These are phyloP conservation scores for Rhamnella rubrinervis DNA, from an alignment of 331 rosid genomes.

Conservation along the genomic window DNA sequence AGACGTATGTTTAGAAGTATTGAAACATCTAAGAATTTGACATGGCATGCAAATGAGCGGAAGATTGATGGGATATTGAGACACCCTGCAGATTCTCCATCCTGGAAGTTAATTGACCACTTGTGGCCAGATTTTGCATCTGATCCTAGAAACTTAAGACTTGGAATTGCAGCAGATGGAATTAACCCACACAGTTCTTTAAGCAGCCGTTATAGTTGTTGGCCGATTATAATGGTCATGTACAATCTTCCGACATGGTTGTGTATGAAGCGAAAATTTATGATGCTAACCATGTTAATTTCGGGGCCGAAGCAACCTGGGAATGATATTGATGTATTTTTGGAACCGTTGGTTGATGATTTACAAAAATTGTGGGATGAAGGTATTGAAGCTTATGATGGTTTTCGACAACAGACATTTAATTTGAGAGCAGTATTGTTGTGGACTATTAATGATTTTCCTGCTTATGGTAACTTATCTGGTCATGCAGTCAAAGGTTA, in stretches of 20 bases:
- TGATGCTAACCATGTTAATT: background rate
- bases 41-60: background rate
- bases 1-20: background rate
- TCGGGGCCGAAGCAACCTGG: background rate
- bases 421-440: background rate
- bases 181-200: background rate
- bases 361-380: background rate
- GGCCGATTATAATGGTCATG: background rate
- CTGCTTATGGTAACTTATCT: background rate
- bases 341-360: background rate
- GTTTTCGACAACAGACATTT: too few relatives aligned
- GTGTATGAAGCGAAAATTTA: background rate
- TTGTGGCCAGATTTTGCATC: background rate
- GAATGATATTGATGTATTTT: slow-evolving; percentile 5
- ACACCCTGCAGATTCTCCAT: background rate
- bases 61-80: background rate
- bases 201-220: background rate
- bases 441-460: background rate
- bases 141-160: background rate
- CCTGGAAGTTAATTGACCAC: background rate
- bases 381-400: background rate
- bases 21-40: background rate
- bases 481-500: background rate
- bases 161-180: background rate
- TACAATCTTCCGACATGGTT: background rate